Evolutionary conservation across 345 rosid species (phyloP), one percentile per base, ranked within the genome.

Genomic region (Salix exigua): DNA sequence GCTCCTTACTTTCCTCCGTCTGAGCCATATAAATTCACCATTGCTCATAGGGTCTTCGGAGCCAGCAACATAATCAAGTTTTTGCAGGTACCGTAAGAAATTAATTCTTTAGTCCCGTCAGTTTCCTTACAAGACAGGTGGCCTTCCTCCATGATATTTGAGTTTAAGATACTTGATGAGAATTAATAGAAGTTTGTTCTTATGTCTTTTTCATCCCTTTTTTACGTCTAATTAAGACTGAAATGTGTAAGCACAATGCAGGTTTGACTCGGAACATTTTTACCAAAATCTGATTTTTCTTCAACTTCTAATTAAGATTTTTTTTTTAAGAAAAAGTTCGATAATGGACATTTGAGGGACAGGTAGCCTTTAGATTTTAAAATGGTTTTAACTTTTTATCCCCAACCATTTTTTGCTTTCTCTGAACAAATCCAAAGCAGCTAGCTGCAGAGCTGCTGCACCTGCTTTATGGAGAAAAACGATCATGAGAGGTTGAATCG

Each of bases 1-100:
- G 94, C 94, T n/a, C 92, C 94, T 21, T 91, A 89, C 75, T 90
- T 91, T 70, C 94, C 94, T 13, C 94, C 94, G 25, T 84, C 89
- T 13, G 92, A 89, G 31, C 91, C 94, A 2, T 75, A 73, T 26
- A 91, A 91, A 83, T 91, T 91, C 86, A 81, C 90, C 86, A 89
- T 86, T 77, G 92, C 90, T 76, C 94, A 91, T 40, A 55, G 91
- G 40, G 90, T 89, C 70, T 91, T 88, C 35, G 94, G 94, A 12
- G 92, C 92, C 25, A 87, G 89, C 77, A 89, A 91, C 76, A 86
- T 89, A 85, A 86, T 89, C 84, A 91, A 85, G 80, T 78, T 88
- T 83, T 79, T 91, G 82, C 92, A 89, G 94, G 94, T 91, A 72
- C 26, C 5, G 4, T 0, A 46, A 18, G 13, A 42, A 23, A 16